These are phyloP conservation scores for Colletotrichum sp. DNA, from an alignment of 2,329 filamentous ascomycete species.

Conservation along the genomic window DNA sequence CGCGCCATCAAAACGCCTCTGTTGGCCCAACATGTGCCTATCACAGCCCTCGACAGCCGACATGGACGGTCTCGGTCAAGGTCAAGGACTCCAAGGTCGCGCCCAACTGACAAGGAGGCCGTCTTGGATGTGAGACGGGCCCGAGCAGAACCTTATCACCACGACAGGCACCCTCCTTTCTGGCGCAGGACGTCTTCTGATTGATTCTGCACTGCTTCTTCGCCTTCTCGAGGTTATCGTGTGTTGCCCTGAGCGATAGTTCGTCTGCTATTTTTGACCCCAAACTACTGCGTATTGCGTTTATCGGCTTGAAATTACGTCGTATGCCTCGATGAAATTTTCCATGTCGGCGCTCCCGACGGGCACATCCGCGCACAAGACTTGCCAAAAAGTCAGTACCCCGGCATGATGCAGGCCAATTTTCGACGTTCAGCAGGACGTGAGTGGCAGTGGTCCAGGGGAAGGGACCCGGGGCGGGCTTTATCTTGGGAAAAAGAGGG, in stretches of 20 bases:
- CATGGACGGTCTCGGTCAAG: not conserved
- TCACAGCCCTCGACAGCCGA: not conserved
- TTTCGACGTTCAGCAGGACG: not conserved
- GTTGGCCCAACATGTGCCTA: not conserved
- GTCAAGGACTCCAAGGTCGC: not conserved
- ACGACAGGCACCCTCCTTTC: not conserved
- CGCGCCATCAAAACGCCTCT: not conserved
- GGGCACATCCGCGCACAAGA: not conserved
- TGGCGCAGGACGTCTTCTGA: not conserved
- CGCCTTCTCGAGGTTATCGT: not conserved
- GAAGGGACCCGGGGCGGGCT: not conserved
- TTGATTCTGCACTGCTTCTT: not conserved
- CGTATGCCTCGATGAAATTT: not conserved
- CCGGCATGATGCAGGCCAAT: not conserved
- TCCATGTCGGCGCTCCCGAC: slow-evolving; percentile 8
- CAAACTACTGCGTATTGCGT: not conserved
- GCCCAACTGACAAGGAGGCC: not conserved
- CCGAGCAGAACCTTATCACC: slow-evolving; percentile 13
- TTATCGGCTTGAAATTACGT: not conserved
- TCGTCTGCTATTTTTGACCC: slow-evolving; percentile 15
- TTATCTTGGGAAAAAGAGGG: not conserved
- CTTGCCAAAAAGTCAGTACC: not conserved
- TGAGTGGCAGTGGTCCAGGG: not conserved
- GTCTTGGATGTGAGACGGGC: slow-evolving; percentile 6
- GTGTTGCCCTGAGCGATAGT: not conserved